phyloP scores from a whole-genome alignment of 164 flowering plant species.

The Magnolia kwangsiensis region DNA sequence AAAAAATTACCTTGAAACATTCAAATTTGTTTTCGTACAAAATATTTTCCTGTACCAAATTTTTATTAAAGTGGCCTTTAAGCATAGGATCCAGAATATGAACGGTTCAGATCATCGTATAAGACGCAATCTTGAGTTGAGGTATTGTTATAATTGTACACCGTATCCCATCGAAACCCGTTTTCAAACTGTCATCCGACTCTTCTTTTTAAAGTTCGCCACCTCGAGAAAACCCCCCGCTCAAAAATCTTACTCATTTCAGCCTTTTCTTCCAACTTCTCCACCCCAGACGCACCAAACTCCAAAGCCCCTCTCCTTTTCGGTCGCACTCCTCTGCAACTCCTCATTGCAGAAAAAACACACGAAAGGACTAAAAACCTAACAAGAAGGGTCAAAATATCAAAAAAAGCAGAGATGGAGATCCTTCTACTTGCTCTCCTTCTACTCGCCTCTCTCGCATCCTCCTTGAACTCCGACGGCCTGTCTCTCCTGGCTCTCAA shows the following conservation, averaged over 20 bases:
- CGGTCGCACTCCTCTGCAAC: constrained; percentile 8
- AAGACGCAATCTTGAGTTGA: too few species aligned
- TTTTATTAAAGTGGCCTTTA: too few species aligned
- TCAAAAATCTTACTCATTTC: not conserved
- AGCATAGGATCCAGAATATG: too few species aligned
- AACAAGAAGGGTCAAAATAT: not conserved
- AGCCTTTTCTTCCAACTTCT: not conserved
- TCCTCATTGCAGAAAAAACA: constrained; percentile 10
- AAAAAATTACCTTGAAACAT: too few species aligned
- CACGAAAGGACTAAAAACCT: not conserved
- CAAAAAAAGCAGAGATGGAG: not conserved
- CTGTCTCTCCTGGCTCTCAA: constrained; percentile 88
- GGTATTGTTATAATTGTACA: too few species aligned
- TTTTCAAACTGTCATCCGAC: not conserved
- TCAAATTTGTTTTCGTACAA: too few species aligned
- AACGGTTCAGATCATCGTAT: too few species aligned
- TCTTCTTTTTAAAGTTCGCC: not conserved
- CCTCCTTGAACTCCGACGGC: constrained; percentile 74
- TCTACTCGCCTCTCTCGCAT: constrained; percentile 5
- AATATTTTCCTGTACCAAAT: too few species aligned
- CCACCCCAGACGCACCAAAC: not conserved
- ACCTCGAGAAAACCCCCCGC: not conserved
- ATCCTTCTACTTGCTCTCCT: constrained; percentile 12
- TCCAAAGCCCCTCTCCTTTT: not conserved
- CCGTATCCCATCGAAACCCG: too few species aligned